Conservation (phyloP, 257 asterid species). For the Fraxinus quadrangulata region DNA sequence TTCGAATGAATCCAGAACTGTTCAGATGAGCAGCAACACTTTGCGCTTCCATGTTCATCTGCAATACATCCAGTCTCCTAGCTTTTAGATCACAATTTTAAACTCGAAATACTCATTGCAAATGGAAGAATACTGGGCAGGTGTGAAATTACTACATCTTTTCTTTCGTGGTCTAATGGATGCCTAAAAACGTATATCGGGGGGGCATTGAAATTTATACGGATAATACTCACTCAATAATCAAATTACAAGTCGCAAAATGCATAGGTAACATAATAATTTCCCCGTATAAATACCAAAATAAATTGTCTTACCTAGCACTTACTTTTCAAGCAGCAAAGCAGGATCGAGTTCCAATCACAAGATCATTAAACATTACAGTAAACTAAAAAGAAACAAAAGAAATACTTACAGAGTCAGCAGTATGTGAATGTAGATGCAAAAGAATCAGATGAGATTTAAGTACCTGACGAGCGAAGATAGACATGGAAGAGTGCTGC, state of each 20-base stretch:
- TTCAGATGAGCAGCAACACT: slow-evolving; percentile 60
- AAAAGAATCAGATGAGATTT: slow-evolving; percentile 18
- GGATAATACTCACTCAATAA: slow-evolving; percentile 5
- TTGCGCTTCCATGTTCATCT: slow-evolving; percentile 74
- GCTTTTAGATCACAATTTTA: slow-evolving; percentile 17
- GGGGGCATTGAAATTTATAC: not conserved
- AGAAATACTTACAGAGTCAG: not conserved
- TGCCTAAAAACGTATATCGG: not conserved
- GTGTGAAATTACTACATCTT: not conserved
- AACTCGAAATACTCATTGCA: slow-evolving; percentile 2
- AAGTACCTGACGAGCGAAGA: slow-evolving; percentile 41
- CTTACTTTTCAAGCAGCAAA: not conserved
- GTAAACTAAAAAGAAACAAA: not conserved
- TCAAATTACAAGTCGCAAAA: slow-evolving; percentile 14
- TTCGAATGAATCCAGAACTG: slow-evolving; percentile 70
- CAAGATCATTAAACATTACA: slow-evolving; percentile 1
- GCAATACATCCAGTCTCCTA: slow-evolving; percentile 28
- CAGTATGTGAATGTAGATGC: not conserved
- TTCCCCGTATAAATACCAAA: not conserved
- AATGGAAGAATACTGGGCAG: not conserved
- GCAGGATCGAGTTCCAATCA: not conserved
- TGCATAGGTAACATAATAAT: not conserved
- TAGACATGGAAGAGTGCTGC: slow-evolving; percentile 22
- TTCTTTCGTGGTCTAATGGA: not conserved
- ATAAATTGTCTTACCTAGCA: not conserved